Evolutionary conservation across 441 rosid species (phyloP), one percentile per base, ranked within the genome.

Genomic region (Dalechampia spathulata): DNA sequence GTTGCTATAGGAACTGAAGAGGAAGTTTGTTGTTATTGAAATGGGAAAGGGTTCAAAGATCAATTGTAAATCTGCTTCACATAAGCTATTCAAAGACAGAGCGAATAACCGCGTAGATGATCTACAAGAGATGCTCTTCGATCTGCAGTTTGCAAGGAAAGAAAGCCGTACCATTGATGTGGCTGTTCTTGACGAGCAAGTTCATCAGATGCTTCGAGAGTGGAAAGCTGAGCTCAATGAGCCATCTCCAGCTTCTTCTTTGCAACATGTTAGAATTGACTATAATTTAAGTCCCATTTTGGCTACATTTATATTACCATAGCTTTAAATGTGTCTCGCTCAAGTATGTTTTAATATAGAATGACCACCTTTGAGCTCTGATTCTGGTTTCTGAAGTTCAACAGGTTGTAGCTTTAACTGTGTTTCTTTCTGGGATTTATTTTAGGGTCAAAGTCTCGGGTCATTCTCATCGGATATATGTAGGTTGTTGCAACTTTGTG

Each of bases 181-280:
- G 1, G 66, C 75, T 2, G 80, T 93, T 37, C 95, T 93, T 12
- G 99, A 87, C 77, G 99, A 93, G 78, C 99, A 87, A 76, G 97
- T 90, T 19, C 96, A 93, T 68, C 99, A 90, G 86, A 93, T 90
- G 99, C 97, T 93, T 20, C 87, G 95, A 13, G 99, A 93, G 56
- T 93, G 99, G 99, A 93, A 93, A 69, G 64, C 97, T 0, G 99
- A 93, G 76, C 99, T 93, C 65, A 87, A 93, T 45, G 97, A 93
- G 65, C 96, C 99, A 2, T 90, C 99, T 68, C 99, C 99, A 1
- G 91, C 97, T 5, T 77, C 97, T 27, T 93, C 99, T 57, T 63
- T 90, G 83, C 99, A 92, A 73, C 99, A 89, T 65, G 98, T 92
- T 75, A 85, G 72, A 57, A 50, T 62, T 57, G 11, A 38, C 21